Conservation (phyloP, 2,329 filamentous ascomycete species). For the Ophiostoma perfectum region DNA sequence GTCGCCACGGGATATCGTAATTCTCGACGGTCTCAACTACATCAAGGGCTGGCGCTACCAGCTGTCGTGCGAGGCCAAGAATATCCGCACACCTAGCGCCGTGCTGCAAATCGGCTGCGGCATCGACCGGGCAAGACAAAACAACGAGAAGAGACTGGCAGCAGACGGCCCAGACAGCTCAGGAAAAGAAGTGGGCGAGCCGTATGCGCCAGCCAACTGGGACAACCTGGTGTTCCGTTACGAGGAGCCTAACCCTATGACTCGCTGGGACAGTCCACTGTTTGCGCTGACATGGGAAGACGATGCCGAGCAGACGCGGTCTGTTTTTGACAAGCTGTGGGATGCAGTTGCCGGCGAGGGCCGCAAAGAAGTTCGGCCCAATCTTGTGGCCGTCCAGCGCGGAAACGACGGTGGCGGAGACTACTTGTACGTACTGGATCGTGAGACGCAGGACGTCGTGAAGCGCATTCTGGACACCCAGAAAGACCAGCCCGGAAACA, state of each 20-base stretch:
- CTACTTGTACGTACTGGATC: constrained; percentile 75
- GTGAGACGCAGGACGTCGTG: constrained; percentile 71
- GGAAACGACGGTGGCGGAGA: constrained; percentile 61
- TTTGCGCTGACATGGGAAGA: constrained; percentile 77
- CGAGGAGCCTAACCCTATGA: constrained; percentile 82
- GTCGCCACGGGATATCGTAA: constrained; percentile 66
- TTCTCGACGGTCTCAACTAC: constrained; percentile 77
- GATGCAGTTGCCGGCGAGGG: constrained; percentile 61
- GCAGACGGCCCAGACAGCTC: constrained; percentile 22
- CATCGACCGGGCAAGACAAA: constrained; percentile 45
- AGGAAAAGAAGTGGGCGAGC: constrained; percentile 31
- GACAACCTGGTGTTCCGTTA: constrained; percentile 77
- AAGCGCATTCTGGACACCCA: constrained; percentile 64
- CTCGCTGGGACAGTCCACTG: constrained; percentile 75
- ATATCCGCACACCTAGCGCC: constrained; percentile 67
- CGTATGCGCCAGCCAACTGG: constrained; percentile 58
- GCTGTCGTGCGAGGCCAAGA: constrained; percentile 78
- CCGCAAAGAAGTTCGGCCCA: constrained; percentile 61
- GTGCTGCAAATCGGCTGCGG: constrained; percentile 61
- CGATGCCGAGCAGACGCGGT: constrained; percentile 50
- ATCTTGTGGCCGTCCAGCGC: constrained; percentile 65
- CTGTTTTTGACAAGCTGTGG: constrained; percentile 64
- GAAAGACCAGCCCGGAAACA: constrained; percentile 59
- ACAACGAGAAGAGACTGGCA: constrained; percentile 56
- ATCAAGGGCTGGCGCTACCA: constrained; percentile 90